A percentile compares a stretch with the other conserved stretches of the same genome.
Evolutionary conservation across 441 rosid genomes (phyloP).

Genomic region (Brassica hybrid): DNA sequence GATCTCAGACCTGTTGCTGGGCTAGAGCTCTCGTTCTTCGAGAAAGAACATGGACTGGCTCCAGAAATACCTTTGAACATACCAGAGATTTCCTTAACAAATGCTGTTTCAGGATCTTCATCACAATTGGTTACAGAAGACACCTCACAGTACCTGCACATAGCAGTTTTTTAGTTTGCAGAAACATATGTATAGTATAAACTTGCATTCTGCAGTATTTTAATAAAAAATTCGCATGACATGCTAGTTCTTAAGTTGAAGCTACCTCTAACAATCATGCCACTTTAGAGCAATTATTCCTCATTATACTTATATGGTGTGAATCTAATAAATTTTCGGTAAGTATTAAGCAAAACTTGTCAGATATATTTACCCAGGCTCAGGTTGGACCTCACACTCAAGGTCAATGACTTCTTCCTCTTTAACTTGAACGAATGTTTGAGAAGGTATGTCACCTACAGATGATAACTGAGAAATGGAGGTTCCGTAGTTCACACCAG

Average conservation of each 20-base stretch:
- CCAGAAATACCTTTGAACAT: constrained; percentile 42
- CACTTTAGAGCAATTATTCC: not conserved
- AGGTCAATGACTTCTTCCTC: constrained; percentile 60
- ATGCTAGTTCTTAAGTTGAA: constrained; percentile 25
- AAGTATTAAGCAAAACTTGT: constrained; percentile 29
- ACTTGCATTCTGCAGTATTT: constrained; percentile 20
- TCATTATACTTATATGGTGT: constrained; percentile 11
- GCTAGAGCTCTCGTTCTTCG: constrained; percentile 53
- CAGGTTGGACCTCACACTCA: constrained; percentile 53
- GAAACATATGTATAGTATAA: constrained; percentile 12
- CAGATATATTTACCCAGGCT: constrained; percentile 61
- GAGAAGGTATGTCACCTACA: constrained; percentile 44
- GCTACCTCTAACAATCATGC: constrained; percentile 15
- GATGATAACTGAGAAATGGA: constrained; percentile 39
- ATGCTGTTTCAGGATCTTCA: constrained; percentile 63
- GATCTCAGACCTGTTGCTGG: constrained; percentile 63
- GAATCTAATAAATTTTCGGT: not conserved
- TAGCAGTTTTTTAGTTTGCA: constrained; percentile 14
- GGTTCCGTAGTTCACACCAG: constrained; percentile 41
- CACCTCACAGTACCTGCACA: constrained; percentile 61
- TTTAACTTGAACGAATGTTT: constrained; percentile 45
- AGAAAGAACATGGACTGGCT: constrained; percentile 59
- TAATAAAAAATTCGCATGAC: constrained; percentile 15
- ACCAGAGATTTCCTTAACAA: constrained; percentile 67
- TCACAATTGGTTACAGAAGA: constrained; percentile 42